Conservation (phyloP, 345 rosid species). For the Acer negundo region DNA sequence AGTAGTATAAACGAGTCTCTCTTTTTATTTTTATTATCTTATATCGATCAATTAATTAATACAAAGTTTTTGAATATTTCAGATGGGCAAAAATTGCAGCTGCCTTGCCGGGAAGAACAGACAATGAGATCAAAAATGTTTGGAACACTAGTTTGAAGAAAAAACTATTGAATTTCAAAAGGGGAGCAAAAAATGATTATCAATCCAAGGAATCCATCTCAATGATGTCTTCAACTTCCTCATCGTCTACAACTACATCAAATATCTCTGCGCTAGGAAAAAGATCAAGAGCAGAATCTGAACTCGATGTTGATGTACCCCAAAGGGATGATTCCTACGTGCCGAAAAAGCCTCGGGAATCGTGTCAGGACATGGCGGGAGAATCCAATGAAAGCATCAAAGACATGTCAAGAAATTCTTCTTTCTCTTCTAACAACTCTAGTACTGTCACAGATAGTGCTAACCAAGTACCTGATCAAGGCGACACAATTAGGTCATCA, state of each 20-base stretch:
- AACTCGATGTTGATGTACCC: neutral
- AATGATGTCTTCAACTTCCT: conserved; percentile 36
- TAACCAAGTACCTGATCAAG: conserved; percentile 20
- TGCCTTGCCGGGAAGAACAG: conserved; percentile 80
- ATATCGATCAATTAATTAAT: neutral
- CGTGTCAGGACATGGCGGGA: neutral
- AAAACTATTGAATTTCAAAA: conserved; percentile 18
- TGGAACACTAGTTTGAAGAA: conserved; percentile 90
- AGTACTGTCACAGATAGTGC: conserved; percentile 14
- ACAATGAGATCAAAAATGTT: conserved; percentile 89
- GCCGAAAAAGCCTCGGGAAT: conserved; percentile 25
- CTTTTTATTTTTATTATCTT: neutral
- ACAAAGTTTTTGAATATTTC: conserved; percentile 14
- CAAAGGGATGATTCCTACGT: conserved; percentile 21
- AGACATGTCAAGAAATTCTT: conserved; percentile 36
- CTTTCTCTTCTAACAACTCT: conserved; percentile 43
- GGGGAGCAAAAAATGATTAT: neutral
- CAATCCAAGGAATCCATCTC: conserved; percentile 24
- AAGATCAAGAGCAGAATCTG: neutral
- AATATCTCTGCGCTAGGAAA: neutral
- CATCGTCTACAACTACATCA: conserved; percentile 14
- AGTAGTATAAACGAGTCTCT: too few species aligned
- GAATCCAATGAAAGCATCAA: neutral
- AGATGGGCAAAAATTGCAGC: conserved; percentile 98
- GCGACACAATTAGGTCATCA: conserved; percentile 10